Evolutionary conservation across 2,329 filamentous ascomycete species (phyloP), one percentile per base, ranked within the genome.

Genomic region (Aspergillus sp.): DNA sequence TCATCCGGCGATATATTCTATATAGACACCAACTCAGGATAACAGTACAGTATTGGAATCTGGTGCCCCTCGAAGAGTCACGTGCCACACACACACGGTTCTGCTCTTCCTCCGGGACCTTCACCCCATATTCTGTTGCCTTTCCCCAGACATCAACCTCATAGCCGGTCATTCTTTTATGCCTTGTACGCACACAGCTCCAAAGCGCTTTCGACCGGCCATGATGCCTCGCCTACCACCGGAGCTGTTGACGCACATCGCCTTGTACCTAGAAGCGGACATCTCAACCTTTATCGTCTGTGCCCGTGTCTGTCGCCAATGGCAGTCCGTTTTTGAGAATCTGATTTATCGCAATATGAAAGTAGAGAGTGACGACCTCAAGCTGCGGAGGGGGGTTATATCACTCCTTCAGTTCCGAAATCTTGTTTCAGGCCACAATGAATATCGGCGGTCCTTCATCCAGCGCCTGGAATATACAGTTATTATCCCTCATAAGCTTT

Each of bases 271-370:
- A 7, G 17, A 45, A 15, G 3, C 38, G 11, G 30, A 53, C 32
- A n/a, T 0, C 20, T 17, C 30, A 38, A 30, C 50, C 30, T 13
- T 53, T 34, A 18, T 20, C 18, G 43, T 9, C 7, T 49, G 38
- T 26, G 36, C 44, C 6, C 36, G 53, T 6, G 61, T 64, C 44
- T 63, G 58, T 45, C 60, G 55, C 24, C 36, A 53, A 55, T 64
- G 57, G 62, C 48, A 62, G 49, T 43, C 41, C 9, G 51, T 49
- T 0, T 58, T 62, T 41, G 59, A 62, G 26, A 30, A 49, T n/a
- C 15, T 63, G n/a, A 43, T 62, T 20, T 63, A 60, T 56, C 48
- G 41, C 20, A 13, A 20, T 20, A 13, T 56, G 5, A 17, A 52
- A 13, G 51, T 63, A 4, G 52, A 56, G 20, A 64, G 62, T 32